Evolutionary conservation across 306 rosid genomes (phyloP), one percentile per base, ranked within the genome.

Genomic region (Lathyrus aphaca): DNA sequence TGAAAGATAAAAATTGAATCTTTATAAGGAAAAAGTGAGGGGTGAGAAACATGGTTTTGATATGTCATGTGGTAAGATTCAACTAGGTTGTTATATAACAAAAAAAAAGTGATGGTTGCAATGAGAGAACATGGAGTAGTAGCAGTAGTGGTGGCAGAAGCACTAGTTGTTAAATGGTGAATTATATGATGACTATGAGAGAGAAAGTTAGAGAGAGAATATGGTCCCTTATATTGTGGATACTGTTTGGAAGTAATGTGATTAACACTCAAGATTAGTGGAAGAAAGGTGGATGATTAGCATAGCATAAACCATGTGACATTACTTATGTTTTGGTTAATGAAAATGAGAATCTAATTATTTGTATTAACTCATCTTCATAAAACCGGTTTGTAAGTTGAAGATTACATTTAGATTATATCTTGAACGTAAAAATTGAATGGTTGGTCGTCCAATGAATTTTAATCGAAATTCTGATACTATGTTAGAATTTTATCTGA

Each of bases 231-330:
- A 30, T 63, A 57, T 48, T 27, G 64, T 70, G 77, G 72, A 48
- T 16, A 53, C 68, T 58, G 77, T 44, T 55, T 45, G 68, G 75
- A 76, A 71, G 75, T 77, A 80, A 54, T 76, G 72, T 54, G 68
- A 77, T 77, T 65, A 64, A 67, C 68, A 62, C 73, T 72, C 76
- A 53, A 61, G 65, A 50, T 69, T 74, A 76, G 73, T 67, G 78
- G 73, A 66, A 15, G 44, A 64, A 73, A 81, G 75, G 72, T 50
- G 74, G 67, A 59, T 18, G 0, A 61, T 44, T 17, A 8, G 48
- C 40, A 6, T n/a, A 45, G 30, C 65, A 68, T 64, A 29, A 56
- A 55, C 19, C 80, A 77, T 51, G 86, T 77, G 82, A 74, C 78
- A 30, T 5, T 49, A 23, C 51, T 48, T 40, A 43, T 56, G 29